These are phyloP conservation scores for Lachancea sp. DNA, from an alignment of 805 yeast species.

Conservation along the genomic window DNA sequence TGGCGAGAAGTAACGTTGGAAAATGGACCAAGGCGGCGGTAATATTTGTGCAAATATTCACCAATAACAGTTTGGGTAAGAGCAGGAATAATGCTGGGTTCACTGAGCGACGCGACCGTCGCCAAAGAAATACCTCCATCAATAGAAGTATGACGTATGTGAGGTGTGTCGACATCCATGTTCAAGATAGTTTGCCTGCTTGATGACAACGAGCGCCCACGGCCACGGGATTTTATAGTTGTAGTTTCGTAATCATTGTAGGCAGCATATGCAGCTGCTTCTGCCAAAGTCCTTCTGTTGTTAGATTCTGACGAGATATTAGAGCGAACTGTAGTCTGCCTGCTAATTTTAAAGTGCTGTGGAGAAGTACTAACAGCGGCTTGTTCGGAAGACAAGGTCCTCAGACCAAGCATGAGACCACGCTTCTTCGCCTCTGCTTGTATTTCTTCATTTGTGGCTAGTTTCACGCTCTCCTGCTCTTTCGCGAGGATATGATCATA, in stretches of 20 bases:
- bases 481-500: slow-evolving; percentile 50
- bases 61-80: slow-evolving; percentile 92
- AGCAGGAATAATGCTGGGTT: slow-evolving; percentile 71
- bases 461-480: slow-evolving; percentile 40
- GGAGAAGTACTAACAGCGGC: slow-evolving; percentile 14
- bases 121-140: slow-evolving; percentile 37
- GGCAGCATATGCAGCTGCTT: slow-evolving; percentile 29
- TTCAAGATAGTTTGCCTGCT: slow-evolving; percentile 1
- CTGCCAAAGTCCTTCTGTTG: slow-evolving; percentile 26
- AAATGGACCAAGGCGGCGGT: slow-evolving; percentile 67
- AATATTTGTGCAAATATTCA: slow-evolving; percentile 80
- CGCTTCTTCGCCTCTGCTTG: slow-evolving; percentile 43
- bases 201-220: slow-evolving; percentile 11
- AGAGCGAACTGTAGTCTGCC: slow-evolving; percentile 22
- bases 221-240: slow-evolving; percentile 13
- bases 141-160: slow-evolving; percentile 18
- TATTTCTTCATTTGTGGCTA: slow-evolving; percentile 41
- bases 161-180: slow-evolving; percentile 5
- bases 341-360: slow-evolving; percentile 9
- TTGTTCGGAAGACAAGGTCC: neutral
- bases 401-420: slow-evolving; percentile 36
- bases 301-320: slow-evolving; percentile 15
- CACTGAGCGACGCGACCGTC: slow-evolving; percentile 60
- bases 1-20: slow-evolving; percentile 70
- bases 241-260: slow-evolving; percentile 22